phyloP scores from a whole-genome alignment of 1,284 basidiomycete species.

The Cutaneotrichosporon mucoides region DNA sequence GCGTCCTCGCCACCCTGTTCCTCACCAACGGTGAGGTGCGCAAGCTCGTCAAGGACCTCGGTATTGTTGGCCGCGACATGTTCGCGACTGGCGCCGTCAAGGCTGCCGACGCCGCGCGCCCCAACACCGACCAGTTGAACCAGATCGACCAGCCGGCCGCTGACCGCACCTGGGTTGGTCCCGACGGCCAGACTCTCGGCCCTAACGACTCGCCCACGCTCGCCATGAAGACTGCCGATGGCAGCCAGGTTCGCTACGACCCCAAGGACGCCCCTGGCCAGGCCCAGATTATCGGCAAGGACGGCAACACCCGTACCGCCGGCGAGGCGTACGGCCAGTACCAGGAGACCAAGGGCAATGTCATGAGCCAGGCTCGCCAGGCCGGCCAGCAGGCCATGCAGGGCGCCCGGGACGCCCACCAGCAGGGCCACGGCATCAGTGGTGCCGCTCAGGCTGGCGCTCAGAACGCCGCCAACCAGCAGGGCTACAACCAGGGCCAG shows the following conservation, averaged over 20 bases:
- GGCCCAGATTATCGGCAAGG: constrained; percentile 41
- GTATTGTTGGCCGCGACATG: constrained; percentile 77
- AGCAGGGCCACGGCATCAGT: constrained; percentile 10
- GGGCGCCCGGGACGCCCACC: constrained; percentile 9
- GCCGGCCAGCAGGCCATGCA: constrained; percentile 33
- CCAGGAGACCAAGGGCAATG: constrained; percentile 45
- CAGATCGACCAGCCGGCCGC: constrained; percentile 58
- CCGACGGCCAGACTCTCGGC: constrained; percentile 19
- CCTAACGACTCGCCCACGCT: constrained; percentile 48
- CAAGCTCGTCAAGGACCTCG: constrained; percentile 78
- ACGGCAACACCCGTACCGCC: constrained; percentile 38
- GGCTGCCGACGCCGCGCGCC: constrained; percentile 68
- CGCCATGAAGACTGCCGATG: constrained; percentile 41
- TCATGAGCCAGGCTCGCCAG: constrained; percentile 35
- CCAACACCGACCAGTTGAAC: constrained; percentile 61
- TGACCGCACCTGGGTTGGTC: constrained; percentile 1
- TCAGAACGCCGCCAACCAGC: not conserved
- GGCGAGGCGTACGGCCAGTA: constrained; percentile 42
- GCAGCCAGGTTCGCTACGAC: constrained; percentile 50
- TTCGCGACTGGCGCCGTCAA: constrained; percentile 72
- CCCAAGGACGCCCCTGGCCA: constrained; percentile 45
- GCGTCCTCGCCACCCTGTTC: constrained; percentile 74
- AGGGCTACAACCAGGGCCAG: constrained; percentile 17
- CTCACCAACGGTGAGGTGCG: constrained; percentile 87
- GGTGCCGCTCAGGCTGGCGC: not conserved